Evolutionary conservation across 2,329 filamentous ascomycete species (phyloP), one percentile per base, ranked within the genome.

Genomic region (Hymenoscyphus scutula): DNA sequence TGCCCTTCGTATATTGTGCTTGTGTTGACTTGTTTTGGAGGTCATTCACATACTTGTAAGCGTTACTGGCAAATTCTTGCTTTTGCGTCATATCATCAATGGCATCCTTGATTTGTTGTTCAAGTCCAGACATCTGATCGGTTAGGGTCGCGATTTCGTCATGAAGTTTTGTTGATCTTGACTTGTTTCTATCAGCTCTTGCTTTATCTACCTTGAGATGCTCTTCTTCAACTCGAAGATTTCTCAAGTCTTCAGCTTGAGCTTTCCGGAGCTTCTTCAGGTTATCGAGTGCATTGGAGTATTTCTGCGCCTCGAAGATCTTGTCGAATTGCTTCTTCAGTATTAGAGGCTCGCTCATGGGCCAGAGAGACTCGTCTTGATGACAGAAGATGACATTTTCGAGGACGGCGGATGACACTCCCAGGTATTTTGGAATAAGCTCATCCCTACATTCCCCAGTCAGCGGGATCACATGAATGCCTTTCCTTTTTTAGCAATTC

Each of bases 311-410:
- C 77, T 98, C 95, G 69, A 99, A 99, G 11, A 99, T 99, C 74
- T 97, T 92, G 73, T 99, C 95, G 64, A 99, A 99, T 59, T 88
- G 89, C 76, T 96, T 96, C 77, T 99, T 99, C 58, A 99, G 80
- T 0, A 85, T 86, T 0, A 85, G 80, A 0, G 95, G 92, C 71
- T 96, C 91, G 73, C 92, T 96, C 82, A 99, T 88, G 0, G 95
- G 95, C 95, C 95, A 99, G 30, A 98, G 78, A 29, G 94, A 97
- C 69, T 99, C 95, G 74, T 99, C 95, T 74, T 99, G 95, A 73
- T 99, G 95, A 75, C 95, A 99, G 77, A 99, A 99, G 69, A 99
- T 97, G 74, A 99, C 95, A 63, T 89, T 90, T 68, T 98, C 93
- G 29, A 99, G 83, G 61, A 99, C 88, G 13, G 95, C 93, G 61